Evolutionary conservation across 768 basidiomycete genomes (phyloP).

Genomic region (Pleurotus cornucopiae): DNA sequence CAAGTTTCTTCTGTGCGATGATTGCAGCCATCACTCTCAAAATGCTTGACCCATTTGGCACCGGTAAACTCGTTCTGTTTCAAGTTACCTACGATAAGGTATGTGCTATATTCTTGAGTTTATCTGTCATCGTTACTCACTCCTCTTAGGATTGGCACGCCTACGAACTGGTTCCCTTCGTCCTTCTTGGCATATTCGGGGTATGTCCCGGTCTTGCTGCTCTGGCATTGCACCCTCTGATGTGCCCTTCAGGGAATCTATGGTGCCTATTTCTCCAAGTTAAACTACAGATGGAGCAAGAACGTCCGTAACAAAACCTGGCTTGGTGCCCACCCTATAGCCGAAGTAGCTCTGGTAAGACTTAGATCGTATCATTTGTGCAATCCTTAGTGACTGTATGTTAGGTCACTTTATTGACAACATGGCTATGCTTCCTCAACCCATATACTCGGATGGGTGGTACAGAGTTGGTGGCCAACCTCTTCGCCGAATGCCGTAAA

Average conservation of each 20-base stretch:
- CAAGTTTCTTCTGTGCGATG: constrained; percentile 96
- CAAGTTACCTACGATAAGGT: constrained; percentile 89
- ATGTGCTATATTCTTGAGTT: constrained; percentile 5
- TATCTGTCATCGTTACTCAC: not conserved
- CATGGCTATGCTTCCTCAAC: constrained; percentile 78
- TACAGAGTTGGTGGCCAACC: constrained; percentile 89
- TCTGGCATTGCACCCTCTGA: constrained; percentile 2
- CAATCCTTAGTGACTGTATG: not conserved
- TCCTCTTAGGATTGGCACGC: constrained; percentile 81
- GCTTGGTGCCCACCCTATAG: constrained; percentile 72
- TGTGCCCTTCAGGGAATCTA: constrained; percentile 68
- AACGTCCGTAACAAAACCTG: constrained; percentile 79
- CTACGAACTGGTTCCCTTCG: constrained; percentile 81
- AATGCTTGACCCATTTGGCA: constrained; percentile 93
- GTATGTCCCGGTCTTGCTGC: constrained; percentile 35
- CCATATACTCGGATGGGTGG: constrained; percentile 92
- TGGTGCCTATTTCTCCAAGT: constrained; percentile 88
- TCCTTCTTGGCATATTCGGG: constrained; percentile 85
- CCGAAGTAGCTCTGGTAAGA: constrained; percentile 79
- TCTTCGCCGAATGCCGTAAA: constrained; percentile 81
- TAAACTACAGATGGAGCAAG: constrained; percentile 87
- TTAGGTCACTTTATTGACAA: constrained; percentile 77
- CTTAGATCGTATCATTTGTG: constrained; percentile 1
- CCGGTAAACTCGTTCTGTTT: constrained; percentile 89
- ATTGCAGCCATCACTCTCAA: constrained; percentile 93